Base-by-base conservation (phyloP, 2,329 filamentous ascomycete genomes). In the Talaromyces piceae region DNA sequence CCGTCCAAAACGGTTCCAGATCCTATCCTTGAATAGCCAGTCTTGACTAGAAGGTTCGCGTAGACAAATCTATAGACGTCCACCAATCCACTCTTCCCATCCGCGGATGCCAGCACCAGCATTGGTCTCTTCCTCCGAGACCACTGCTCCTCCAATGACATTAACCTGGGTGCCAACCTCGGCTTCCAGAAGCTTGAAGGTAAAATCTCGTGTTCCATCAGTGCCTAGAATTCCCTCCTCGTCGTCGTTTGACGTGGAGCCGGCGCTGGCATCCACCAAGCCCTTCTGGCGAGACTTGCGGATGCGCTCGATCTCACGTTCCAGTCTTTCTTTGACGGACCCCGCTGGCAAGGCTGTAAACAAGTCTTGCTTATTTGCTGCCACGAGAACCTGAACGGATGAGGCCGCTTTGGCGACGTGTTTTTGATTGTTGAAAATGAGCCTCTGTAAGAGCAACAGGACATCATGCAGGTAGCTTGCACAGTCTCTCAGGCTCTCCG, bases 351-450 rank as follows among this genome's bases (percentile, higher is more conserved):
- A 73, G 6, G 91, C 89, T 0, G 93, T 96, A 67, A 98, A 98
- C 1, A 98, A 77, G 67, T 98, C 93, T 65, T 90, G 80, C 77
- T 98, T 98, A 71, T 97, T 98, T 49, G 90, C 91, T 1, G 90
- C 91, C 28, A 98, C 75, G 30, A 98, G 77, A 6, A 98, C 78
- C 0, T 87, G 83, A 7, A 93, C 77, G 20, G 80, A 76, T 20
- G 75, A 71, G 0, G 80, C 77, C 0, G 74, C 75, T 59, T 82
- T 84, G 43, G 77, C 74, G 22, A 47, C 45, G 1, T 65, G 63
- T 16, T 77, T 77, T 56, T 54, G 62, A 55, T 67, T 70, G 20
- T 70, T 70, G 26, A 80, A 78, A 45, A 82, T 79, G 44, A 84
- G 79, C 69, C 84, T 87, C 73, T 97, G 93, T 53, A 98, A 75